Conservation (phyloP, 495 filamentous ascomycete genomes). For the Trichocladium antarcticum region DNA sequence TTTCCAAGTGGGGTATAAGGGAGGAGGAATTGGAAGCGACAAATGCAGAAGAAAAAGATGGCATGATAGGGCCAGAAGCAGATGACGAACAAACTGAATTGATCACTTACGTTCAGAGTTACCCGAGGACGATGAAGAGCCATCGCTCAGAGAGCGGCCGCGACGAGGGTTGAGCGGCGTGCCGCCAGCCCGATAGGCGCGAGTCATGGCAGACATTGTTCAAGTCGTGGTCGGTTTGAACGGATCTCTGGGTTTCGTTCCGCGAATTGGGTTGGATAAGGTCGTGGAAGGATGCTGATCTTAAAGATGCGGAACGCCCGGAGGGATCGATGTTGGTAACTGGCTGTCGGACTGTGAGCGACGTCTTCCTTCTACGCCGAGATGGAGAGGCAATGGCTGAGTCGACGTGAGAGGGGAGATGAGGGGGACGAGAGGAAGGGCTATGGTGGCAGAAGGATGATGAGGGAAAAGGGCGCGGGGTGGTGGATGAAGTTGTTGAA, state of each 20-base stretch:
- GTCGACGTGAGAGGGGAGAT: neutral
- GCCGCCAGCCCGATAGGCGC: neutral
- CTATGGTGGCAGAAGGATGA: neutral
- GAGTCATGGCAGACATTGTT: slow-evolving; percentile 5
- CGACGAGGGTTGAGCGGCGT: neutral
- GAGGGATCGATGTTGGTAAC: neutral
- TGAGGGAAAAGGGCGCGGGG: neutral
- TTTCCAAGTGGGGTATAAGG: no score
- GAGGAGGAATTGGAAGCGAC: no score
- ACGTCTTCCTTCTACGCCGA: neutral
- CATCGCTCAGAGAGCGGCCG: neutral
- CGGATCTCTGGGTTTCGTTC: neutral
- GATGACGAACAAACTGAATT: neutral
- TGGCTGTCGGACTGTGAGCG: neutral
- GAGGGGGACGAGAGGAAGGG: neutral
- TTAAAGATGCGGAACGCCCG: neutral
- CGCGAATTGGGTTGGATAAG: neutral
- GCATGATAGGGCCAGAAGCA: neutral
- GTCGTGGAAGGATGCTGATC: neutral
- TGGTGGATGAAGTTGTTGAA: neutral
- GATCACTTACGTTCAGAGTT: neutral
- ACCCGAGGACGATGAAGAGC: neutral
- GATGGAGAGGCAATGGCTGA: neutral
- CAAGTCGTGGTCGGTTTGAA: neutral
- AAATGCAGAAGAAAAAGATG: no score